Conservation (phyloP, 2,329 filamentous ascomycete genomes). For the Hypoxylon sp. region DNA sequence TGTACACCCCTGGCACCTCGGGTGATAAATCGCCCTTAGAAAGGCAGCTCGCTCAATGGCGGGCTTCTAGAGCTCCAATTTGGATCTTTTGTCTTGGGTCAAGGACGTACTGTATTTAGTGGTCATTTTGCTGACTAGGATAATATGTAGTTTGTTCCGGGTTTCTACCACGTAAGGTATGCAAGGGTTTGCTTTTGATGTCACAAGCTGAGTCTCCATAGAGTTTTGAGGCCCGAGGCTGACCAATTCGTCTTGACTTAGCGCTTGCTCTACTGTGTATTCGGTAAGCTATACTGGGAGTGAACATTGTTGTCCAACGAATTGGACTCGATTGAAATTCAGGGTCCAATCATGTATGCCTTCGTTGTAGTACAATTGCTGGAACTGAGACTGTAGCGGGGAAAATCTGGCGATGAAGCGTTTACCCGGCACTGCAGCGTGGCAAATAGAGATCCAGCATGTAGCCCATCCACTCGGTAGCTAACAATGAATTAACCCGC, state of each 20-base stretch:
- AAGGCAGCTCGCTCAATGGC: conserved; percentile 11
- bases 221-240: conserved; percentile 2
- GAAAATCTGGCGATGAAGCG: conserved; percentile 40
- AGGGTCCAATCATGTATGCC: conserved; percentile 24
- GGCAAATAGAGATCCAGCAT: conserved; percentile 46
- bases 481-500: conserved; percentile 44
- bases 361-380: conserved; percentile 14
- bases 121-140: neutral
- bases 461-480: conserved; percentile 43
- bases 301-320: neutral
- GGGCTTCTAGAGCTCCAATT: conserved; percentile 27
- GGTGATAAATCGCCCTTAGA: conserved; percentile 52
- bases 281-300: conserved; percentile 1
- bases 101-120: conserved; percentile 3
- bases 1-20: conserved; percentile 41
- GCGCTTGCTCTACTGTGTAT: neutral
- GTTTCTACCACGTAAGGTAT: neutral
- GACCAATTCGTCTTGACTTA: conserved; percentile 2
- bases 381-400: conserved; percentile 26
- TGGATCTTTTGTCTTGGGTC: conserved; percentile 18
- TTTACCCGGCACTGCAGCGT: conserved; percentile 50
- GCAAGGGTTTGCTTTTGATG: neutral
- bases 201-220: neutral
- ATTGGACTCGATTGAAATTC: conserved; percentile 18
- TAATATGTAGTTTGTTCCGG: neutral